A percentile compares a stretch with the other conserved stretches of the same genome.
Evolutionary conservation across 768 basidiomycete genomes (phyloP).

Genomic region (Tubosaeta sp.): DNA sequence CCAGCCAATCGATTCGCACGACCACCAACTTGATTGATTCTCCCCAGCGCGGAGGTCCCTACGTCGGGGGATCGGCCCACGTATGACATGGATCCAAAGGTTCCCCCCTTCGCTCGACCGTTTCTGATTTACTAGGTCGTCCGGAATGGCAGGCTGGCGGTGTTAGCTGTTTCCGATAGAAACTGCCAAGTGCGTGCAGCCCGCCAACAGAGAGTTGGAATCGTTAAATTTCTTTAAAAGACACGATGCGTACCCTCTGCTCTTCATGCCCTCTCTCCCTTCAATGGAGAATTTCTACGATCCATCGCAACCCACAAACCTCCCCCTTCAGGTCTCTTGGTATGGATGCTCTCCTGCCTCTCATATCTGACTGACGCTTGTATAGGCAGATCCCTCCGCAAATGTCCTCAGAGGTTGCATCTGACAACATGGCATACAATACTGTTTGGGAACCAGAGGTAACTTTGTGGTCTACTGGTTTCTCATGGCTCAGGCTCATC

Average conservation of each 20-base stretch:
- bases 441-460: neutral
- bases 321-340: neutral
- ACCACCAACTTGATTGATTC: too few species aligned
- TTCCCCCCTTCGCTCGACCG: too few species aligned
- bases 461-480: too few species aligned
- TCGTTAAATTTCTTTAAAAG: neutral
- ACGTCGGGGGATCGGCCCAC: too few species aligned
- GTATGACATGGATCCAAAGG: too few species aligned
- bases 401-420: too few species aligned
- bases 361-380: too few species aligned
- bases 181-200: neutral
- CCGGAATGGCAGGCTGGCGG: neutral
- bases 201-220: neutral
- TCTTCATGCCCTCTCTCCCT: neutral
- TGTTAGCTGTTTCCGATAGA: too few species aligned
- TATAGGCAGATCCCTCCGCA: neutral
- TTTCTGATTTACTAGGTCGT: too few species aligned
- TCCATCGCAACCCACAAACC: too few species aligned
- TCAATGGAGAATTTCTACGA: neutral
- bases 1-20: too few species aligned
- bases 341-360: neutral
- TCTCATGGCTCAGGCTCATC: neutral
- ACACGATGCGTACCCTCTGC: neutral
- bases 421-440: neutral
- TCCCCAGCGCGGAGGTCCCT: too few species aligned